Conservation (phyloP, 345 rosid species). For the Raphanus sativus region DNA sequence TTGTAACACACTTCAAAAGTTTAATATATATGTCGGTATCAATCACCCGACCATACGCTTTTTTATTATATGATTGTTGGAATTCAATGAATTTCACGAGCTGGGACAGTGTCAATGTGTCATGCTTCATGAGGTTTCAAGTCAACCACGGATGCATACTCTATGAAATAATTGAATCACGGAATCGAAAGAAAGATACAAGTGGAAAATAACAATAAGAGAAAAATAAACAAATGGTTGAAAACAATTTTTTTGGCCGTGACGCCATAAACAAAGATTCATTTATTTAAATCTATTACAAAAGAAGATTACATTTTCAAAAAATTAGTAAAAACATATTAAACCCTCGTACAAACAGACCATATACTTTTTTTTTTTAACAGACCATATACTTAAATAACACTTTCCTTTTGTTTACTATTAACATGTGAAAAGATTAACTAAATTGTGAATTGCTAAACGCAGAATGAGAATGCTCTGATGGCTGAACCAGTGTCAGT, state of each 20-base stretch:
- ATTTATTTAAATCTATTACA: too few relatives aligned
- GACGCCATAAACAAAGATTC: too few relatives aligned
- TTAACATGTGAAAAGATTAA: neutral
- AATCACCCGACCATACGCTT: conserved; percentile 27
- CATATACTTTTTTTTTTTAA: neutral
- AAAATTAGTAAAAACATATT: neutral
- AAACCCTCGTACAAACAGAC: neutral
- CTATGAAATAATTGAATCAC: conserved; percentile 35
- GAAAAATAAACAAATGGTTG: neutral
- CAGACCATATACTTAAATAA: neutral
- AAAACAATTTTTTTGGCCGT: too few relatives aligned
- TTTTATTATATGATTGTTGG: conserved; percentile 16
- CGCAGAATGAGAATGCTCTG: neutral
- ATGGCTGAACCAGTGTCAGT: neutral
- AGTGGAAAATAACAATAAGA: neutral
- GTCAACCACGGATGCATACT: conserved; percentile 37
- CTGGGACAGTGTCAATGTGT: conserved; percentile 19
- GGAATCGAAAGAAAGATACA: neutral
- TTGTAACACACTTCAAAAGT: conserved; percentile 23
- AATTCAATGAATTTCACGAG: conserved; percentile 32
- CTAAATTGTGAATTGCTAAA: neutral
- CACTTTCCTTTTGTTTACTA: neutral
- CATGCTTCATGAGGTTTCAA: conserved; percentile 32
- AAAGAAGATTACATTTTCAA: neutral
- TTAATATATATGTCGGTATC: conserved; percentile 31